Evolutionary conservation across 2,329 filamentous ascomycete genomes (phyloP).

Genomic region (Septoria petroselini): DNA sequence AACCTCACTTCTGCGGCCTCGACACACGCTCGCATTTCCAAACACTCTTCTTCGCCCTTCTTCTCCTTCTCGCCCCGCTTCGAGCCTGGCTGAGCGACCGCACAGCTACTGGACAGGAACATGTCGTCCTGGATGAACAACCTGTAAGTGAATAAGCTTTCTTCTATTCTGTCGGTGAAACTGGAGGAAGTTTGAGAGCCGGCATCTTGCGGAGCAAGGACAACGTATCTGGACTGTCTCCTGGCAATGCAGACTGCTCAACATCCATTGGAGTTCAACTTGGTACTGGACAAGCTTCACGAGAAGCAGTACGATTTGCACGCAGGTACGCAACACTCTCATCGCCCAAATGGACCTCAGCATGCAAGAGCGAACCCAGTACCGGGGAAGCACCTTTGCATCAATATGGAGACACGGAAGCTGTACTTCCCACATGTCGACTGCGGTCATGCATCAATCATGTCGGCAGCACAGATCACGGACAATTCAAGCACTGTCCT

Average conservation of each 20-base stretch:
- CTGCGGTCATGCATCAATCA: too few relatives aligned
- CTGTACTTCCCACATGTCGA: too few relatives aligned
- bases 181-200: conserved; percentile 24
- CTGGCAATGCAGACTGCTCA: background rate
- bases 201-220: conserved; percentile 23
- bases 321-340: background rate
- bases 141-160: conserved; percentile 36
- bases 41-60: background rate
- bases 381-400: too few relatives aligned
- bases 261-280: too few relatives aligned
- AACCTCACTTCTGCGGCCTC: background rate
- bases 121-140: conserved; percentile 42
- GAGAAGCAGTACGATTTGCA: too few relatives aligned
- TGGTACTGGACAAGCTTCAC: too few relatives aligned
- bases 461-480: too few relatives aligned
- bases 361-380: too few relatives aligned
- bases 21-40: too few relatives aligned
- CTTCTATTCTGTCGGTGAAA: conserved; percentile 24
- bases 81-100: background rate
- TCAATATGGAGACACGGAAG: too few relatives aligned
- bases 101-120: conserved; percentile 13
- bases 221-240: conserved; percentile 19
- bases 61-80: conserved; percentile 3
- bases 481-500: too few relatives aligned
- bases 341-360: too few relatives aligned